phyloP scores from a whole-genome alignment of 331 rosid genomes.

The Quercus phellos region DNA sequence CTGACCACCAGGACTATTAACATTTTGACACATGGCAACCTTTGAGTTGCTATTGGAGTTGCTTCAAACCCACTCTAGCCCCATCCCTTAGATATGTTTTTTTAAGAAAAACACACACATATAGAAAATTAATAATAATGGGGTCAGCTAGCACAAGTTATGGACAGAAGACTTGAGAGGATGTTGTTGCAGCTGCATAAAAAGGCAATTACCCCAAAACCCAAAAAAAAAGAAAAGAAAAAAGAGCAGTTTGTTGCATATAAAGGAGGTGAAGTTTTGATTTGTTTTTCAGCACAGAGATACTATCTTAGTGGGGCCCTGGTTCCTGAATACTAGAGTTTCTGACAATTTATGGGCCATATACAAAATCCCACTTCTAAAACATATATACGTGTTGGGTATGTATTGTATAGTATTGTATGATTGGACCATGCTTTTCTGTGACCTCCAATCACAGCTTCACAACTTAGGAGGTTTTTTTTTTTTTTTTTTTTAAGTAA shows the following conservation, averaged over 20 bases:
- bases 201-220: too few species aligned
- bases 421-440: neutral
- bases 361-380: constrained; percentile 23
- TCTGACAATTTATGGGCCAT: constrained; percentile 18
- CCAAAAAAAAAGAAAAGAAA: too few species aligned
- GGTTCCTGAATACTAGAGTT: constrained; percentile 19
- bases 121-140: constrained; percentile 2
- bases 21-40: constrained; percentile 15
- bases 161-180: constrained; percentile 3
- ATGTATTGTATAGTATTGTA: neutral
- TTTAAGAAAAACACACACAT: neutral
- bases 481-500: neutral
- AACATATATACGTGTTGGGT: neutral
- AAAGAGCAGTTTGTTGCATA: too few species aligned
- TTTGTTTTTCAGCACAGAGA: neutral
- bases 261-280: constrained; percentile 4
- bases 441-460: neutral
- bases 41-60: constrained; percentile 22
- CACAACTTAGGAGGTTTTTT: neutral
- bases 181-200: constrained; percentile 8
- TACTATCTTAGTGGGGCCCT: constrained; percentile 7
- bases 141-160: constrained; percentile 18
- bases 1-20: constrained; percentile 21
- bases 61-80: constrained; percentile 33
- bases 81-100: constrained; percentile 14